Base-by-base conservation (phyloP, 495 filamentous ascomycete genomes). In the Annulohypoxylon nitens region DNA sequence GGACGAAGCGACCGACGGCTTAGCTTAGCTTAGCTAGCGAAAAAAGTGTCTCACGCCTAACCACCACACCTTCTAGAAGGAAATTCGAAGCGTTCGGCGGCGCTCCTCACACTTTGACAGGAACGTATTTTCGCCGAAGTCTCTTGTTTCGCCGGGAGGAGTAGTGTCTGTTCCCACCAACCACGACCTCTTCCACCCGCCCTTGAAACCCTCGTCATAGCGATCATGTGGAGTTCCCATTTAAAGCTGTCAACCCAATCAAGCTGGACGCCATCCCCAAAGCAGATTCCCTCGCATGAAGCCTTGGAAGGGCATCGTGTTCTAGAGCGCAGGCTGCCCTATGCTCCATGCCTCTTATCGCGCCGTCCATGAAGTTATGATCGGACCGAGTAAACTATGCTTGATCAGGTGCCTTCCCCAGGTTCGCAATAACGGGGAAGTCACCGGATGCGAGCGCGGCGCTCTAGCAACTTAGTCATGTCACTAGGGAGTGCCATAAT, bases 121-220 rank as follows among this genome's bases (percentile, higher is more conserved):
- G 20, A 50, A 1, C 39, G 70, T 63, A 69, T 66, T 74, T 74
- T 65, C 65, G 57, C 71, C 71, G 65, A 73, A 53, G 47, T 47
- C 26, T 53, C 25, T 50, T 34, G 66, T 70, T 69, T 64, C 62
- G 55, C n/a, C 18, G 66, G 16, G 69, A n/a, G 43, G 34, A 30
- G 30, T 30, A 47, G 20, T 11, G 25, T 7, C 61, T 39, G 18
- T 12, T 18, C 41, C 14, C 18, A 43, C 47, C 47, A 66, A 71
- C 43, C 69, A 60, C 11, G 41, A 41, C 58, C 16, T 34, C 25
- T 34, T 25, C 41, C 41, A 9, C 45, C 12, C 26, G 37, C 26
- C 51, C 71, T 61, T 70, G 71, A 70, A 74, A 70, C 62, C 45
- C 53, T 64, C 57, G 61, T 70, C 66, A 69, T 64, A 66, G 65